Conservation (phyloP, 2,329 filamentous ascomycete species). For the Xylaria sp. region DNA sequence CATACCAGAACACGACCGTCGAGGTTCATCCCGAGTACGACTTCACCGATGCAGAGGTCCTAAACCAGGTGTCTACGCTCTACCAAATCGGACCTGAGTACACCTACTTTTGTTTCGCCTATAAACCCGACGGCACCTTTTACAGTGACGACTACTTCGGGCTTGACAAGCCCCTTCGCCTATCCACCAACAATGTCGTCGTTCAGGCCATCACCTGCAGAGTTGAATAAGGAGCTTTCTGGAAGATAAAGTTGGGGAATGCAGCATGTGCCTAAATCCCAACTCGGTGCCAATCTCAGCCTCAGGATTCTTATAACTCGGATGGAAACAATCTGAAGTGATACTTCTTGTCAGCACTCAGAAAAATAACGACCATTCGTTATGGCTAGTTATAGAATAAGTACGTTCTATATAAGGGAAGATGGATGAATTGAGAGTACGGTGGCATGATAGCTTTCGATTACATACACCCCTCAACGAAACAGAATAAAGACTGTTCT, state of each 20-base stretch:
- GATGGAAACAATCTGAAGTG: no score
- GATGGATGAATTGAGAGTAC: not conserved
- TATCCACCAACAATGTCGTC: conserved; percentile 31
- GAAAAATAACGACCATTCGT: not conserved
- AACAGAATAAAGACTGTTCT: not conserved
- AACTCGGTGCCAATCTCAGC: not conserved
- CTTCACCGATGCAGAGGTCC: conserved; percentile 13
- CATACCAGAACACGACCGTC: conserved; percentile 26
- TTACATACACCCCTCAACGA: not conserved
- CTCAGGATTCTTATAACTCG: not conserved
- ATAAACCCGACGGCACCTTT: conserved; percentile 21
- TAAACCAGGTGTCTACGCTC: conserved; percentile 29
- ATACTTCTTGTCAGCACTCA: not conserved
- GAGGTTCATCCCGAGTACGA: conserved; percentile 10
- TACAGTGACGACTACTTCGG: conserved; percentile 30
- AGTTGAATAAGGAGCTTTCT: conserved; percentile 11
- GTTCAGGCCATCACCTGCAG: conserved; percentile 25
- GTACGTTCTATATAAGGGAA: not conserved
- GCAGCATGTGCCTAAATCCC: not conserved
- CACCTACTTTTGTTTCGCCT: conserved; percentile 32
- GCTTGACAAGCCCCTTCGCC: conserved; percentile 25
- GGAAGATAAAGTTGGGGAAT: not conserved
- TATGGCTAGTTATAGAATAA: not conserved
- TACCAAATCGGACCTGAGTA: conserved; percentile 25
- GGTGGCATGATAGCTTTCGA: not conserved